Evolutionary conservation across 2,329 filamentous ascomycete genomes (phyloP).

Genomic region (Hawksworthiomyces lignivorus): DNA sequence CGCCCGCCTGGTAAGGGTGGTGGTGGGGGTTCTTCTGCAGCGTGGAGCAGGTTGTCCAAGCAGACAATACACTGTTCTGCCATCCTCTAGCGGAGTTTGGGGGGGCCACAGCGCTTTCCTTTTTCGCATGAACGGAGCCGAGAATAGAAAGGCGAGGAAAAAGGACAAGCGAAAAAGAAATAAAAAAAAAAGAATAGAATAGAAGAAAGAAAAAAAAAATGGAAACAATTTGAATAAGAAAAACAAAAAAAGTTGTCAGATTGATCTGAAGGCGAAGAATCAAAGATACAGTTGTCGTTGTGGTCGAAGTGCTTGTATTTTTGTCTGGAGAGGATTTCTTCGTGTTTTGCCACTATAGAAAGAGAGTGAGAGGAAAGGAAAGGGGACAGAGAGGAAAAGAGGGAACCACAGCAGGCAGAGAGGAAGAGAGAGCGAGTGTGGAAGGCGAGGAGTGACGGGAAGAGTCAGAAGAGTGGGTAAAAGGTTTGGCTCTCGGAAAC

Average conservation of each 20-base stretch:
- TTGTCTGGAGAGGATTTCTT: background rate
- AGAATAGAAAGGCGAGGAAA: background rate
- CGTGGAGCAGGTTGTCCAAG: conserved; percentile 48
- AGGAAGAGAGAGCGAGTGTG: background rate
- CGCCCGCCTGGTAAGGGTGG: conserved; percentile 9
- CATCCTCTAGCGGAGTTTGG: conserved; percentile 23
- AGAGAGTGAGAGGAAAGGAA: background rate
- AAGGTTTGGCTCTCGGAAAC: conserved; percentile 1
- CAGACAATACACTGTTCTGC: conserved; percentile 65
- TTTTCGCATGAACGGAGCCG: conserved; percentile 13
- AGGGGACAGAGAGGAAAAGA: background rate
- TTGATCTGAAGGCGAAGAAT: too few species aligned
- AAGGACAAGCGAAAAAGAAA: background rate
- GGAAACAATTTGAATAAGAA: conserved; percentile 1
- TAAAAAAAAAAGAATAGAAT: conserved; percentile 1
- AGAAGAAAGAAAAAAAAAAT: background rate
- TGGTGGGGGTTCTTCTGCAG: conserved; percentile 20
- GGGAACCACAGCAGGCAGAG: conserved; percentile 1
- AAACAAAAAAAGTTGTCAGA: too few species aligned
- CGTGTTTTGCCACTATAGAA: conserved; percentile 1
- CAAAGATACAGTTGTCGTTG: too few species aligned
- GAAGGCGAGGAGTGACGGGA: background rate
- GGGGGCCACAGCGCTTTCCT: conserved; percentile 8
- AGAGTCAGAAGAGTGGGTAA: background rate
- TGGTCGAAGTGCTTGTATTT: background rate